Evolutionary conservation across 2,329 filamentous ascomycete genomes (phyloP).

Genomic region (Fusarium albosuccineum): DNA sequence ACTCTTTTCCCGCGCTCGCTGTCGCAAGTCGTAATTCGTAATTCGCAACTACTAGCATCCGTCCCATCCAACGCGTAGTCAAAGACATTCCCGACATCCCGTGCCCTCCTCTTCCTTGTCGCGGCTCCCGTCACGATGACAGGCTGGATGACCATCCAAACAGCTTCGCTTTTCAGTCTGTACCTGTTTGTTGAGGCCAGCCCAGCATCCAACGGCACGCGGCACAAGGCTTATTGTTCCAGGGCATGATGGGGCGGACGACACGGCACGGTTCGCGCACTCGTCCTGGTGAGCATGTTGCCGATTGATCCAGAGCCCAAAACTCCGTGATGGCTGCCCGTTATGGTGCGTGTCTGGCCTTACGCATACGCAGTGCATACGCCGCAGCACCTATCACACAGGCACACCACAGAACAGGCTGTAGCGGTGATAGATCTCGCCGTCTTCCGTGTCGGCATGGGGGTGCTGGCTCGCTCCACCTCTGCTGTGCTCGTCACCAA

Average conservation of each 20-base stretch:
- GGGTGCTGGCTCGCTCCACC: conserved; percentile 27
- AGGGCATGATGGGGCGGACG: neutral
- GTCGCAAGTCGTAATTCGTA: conserved; percentile 30
- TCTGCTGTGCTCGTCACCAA: conserved; percentile 24
- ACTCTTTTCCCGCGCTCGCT: neutral
- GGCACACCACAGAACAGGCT: neutral
- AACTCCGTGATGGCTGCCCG: conserved; percentile 11
- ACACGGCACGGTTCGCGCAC: conserved; percentile 8
- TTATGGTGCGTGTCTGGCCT: conserved; percentile 14
- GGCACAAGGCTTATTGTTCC: conserved; percentile 7
- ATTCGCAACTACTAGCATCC: conserved; percentile 9
- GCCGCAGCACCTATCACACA: neutral
- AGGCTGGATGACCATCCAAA: conserved; percentile 32
- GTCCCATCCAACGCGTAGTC: conserved; percentile 21
- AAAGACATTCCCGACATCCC: conserved; percentile 39
- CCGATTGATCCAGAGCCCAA: conserved; percentile 9
- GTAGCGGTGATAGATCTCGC: conserved; percentile 20
- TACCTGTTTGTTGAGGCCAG: conserved; percentile 28
- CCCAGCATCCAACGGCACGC: conserved; percentile 10
- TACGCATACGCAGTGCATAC: conserved; percentile 4
- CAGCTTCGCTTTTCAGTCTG: neutral
- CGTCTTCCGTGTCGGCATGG: conserved; percentile 31
- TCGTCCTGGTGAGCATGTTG: conserved; percentile 4
- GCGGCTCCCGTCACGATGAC: conserved; percentile 37
- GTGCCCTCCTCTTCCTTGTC: conserved; percentile 26